Base-by-base conservation (phyloP, 352 stramenopile species). In the Globisporangium camurandrum region DNA sequence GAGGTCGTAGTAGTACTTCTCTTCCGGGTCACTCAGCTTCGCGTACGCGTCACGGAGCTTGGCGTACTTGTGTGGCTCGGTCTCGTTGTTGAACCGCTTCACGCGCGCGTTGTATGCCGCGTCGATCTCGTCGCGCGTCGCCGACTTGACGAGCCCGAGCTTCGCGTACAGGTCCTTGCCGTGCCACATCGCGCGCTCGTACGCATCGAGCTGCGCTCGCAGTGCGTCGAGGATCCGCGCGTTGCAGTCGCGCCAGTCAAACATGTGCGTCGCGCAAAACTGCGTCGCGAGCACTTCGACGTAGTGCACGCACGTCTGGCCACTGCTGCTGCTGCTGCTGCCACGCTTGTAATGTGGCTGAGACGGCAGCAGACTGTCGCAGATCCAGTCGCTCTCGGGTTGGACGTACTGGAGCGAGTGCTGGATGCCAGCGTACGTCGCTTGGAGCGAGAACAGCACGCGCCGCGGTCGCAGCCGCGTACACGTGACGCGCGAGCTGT, bases 1-100 rank as follows among this genome's bases (percentile, higher is more conserved):
- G 51, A 92, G 57, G 46, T 92, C 78, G 67, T 92, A 92, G 49
- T 70, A 92, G 57, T 88, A 86, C 52, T 92, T 92, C 33, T 90
- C 80, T 46, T 88, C 81, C 0, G 76, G 70, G 51, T 92, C 77
- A 43, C 75, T 88, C 37, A 90, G 65, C 22, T 75, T 81, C 19
- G 64, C 64, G 67, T 92, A 92, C 12, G 81, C 81, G 37, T 88
- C 78, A 19, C 72, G 66, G 16, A 92, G 70, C 42, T 90, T 92
- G 33, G 86, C 81, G 50, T 90, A 92, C 51, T 92, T 92, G 45
- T 84, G 66, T 26, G 81, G 75, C 49, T 92, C 77, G 1, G 81
- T 90, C 51, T 84, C 78, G 47, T 92, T 92, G 60, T 92, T 92
- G 57, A 86, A 92, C 16, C 81, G 73, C 60, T 88, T 88, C 17